Percentiles rank a stretch among this genome's conserved stretches.
Conservation (phyloP, 148 eudicot genomes). For the Rhododendron molle region DNA sequence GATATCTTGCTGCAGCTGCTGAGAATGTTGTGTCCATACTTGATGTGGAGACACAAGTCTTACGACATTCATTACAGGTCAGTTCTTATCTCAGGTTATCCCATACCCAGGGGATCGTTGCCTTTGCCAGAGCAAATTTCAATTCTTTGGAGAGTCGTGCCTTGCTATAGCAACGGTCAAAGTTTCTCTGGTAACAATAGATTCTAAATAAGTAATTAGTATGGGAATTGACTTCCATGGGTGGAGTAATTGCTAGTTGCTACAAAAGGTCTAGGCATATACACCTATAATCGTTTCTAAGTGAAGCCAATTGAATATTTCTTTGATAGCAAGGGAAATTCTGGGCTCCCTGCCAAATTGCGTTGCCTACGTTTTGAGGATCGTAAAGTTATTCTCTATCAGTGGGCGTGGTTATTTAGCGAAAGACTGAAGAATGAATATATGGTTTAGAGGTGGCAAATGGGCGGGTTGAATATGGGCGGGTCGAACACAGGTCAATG, state of each 20-base stretch:
- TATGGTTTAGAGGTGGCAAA: background rate
- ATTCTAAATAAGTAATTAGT: background rate
- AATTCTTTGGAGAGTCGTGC: background rate
- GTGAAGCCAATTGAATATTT: background rate
- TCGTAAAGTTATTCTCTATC: background rate
- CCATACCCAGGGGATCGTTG: background rate
- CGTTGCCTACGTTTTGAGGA: background rate
- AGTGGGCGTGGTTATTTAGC: background rate
- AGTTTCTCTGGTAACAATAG: background rate
- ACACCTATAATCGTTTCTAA: background rate
- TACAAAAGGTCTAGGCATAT: background rate
- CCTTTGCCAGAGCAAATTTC: background rate
- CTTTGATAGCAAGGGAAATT: background rate
- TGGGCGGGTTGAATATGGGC: too few species aligned
- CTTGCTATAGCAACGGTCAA: background rate
- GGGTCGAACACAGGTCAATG: too few species aligned
- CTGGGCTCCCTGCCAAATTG: background rate
- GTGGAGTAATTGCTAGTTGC: background rate
- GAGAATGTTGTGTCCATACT: constrained; percentile 76
- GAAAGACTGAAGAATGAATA: background rate
- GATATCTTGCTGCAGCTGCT: constrained; percentile 79
- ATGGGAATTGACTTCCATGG: background rate
- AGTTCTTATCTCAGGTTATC: background rate
- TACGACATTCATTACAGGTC: constrained; percentile 73
- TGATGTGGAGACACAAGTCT: constrained; percentile 72